Evolutionary conservation across 176 grass and related monocot species (phyloP).

Genomic region (Bonia amplexicaulis): DNA sequence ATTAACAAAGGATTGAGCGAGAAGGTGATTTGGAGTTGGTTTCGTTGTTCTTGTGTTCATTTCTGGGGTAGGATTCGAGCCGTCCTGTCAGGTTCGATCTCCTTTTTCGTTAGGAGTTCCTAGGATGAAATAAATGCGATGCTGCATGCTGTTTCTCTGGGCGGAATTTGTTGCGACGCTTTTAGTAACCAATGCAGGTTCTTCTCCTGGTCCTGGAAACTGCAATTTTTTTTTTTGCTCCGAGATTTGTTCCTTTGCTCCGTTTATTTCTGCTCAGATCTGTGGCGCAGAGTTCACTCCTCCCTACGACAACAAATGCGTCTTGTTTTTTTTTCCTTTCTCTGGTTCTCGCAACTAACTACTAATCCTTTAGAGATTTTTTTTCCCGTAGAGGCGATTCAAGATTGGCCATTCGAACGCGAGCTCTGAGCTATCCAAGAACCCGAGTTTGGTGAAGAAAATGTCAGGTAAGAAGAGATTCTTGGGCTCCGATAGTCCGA

Average conservation of each 20-base stretch:
- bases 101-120: neutral
- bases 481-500: neutral
- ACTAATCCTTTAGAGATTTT: neutral
- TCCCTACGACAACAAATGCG: conserved; percentile 9
- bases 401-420: conserved; percentile 11
- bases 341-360: neutral
- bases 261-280: conserved; percentile 37
- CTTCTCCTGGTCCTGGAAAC: conserved; percentile 29
- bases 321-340: neutral
- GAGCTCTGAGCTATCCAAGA: conserved; percentile 19
- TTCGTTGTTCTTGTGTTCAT: neutral
- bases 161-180: conserved; percentile 39
- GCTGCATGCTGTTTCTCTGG: conserved; percentile 27
- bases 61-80: conserved; percentile 8
- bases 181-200: conserved; percentile 51
- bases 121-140: conserved; percentile 41
- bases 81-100: conserved; percentile 27
- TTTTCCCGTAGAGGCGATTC: neutral
- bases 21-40: neutral
- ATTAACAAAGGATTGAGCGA: neutral
- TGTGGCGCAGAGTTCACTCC: conserved; percentile 15
- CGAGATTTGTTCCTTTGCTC: conserved; percentile 29
- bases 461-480: conserved; percentile 34
- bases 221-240: conserved; percentile 23
- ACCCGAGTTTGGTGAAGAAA: conserved; percentile 3